A percentile compares a stretch with the other conserved stretches of the same genome.
Conservation (phyloP, 306 rosid genomes). For the Quercus berberidifolia region DNA sequence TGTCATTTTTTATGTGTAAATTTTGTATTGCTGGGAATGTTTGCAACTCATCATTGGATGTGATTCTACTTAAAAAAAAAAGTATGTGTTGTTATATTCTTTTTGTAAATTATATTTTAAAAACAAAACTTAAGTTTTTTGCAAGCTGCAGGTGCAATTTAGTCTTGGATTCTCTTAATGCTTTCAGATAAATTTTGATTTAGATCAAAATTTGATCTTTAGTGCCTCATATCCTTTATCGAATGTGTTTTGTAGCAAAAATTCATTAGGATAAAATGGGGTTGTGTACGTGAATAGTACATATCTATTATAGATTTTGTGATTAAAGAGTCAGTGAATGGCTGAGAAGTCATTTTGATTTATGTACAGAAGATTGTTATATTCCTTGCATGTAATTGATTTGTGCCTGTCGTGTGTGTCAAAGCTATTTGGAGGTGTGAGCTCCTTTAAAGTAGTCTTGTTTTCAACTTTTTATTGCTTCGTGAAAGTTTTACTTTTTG, state of each 20-base stretch:
- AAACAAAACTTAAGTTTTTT: too few relatives aligned
- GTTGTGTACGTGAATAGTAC: too few relatives aligned
- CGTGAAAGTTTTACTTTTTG: neutral
- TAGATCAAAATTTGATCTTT: neutral
- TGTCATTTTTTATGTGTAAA: neutral
- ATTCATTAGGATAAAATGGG: neutral
- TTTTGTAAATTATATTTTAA: neutral
- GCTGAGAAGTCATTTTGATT: too few relatives aligned
- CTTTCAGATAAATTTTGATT: neutral
- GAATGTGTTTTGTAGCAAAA: neutral
- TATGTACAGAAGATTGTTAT: too few relatives aligned
- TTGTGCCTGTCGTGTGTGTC: neutral
- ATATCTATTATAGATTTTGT: too few relatives aligned
- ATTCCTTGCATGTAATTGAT: neutral
- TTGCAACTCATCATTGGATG: neutral
- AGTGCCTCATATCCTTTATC: neutral
- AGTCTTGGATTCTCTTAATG: neutral
- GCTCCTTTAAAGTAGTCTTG: neutral
- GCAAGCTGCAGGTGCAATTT: too few relatives aligned
- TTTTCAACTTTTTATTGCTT: neutral
- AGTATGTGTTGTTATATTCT: neutral
- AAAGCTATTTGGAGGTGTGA: neutral
- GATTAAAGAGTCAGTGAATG: too few relatives aligned
- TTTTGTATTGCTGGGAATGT: neutral
- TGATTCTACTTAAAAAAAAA: neutral